Base-by-base conservation (phyloP, 2,329 filamentous ascomycete species). In the Apiospora kogelbergensis region DNA sequence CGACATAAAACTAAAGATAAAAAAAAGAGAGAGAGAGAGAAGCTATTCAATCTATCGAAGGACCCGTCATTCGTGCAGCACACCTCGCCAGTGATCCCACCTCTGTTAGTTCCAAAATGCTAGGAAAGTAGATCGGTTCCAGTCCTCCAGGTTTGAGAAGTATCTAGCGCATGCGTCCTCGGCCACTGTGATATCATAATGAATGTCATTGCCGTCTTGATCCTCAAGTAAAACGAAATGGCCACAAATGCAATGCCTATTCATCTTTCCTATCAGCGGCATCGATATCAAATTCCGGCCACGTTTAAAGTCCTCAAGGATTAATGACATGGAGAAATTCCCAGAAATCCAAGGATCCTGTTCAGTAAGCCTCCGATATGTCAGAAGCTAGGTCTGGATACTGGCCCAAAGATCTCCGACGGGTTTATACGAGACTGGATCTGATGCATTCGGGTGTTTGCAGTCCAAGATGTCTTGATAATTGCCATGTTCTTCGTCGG, bases 91-190 rank as follows among this genome's bases (percentile, higher is more conserved):
- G n/a, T n/a, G n/a, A n/a, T n/a, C n/a, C n/a, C n/a, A n/a, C n/a
- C n/a, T n/a, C n/a, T n/a, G n/a, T n/a, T n/a, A n/a, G n/a, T n/a
- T n/a, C n/a, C n/a, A n/a, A n/a, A n/a, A n/a, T n/a, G n/a, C n/a
- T 40, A 67, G 22, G 22, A 60, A 68, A 3, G 13, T 68, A 24
- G 33, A 26, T 15, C 66, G 66, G 5, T 45, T 42, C 66, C 66
- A 68, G 24, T 63, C 66, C 24, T 68, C 53, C 30, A 68, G 7
- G n/a, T 68, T 68, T 9, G 66, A 63, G 10, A 68, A 68, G 6
- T 68, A 63, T n/a, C 20, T 37, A 3, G 33, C 30, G 13, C 66
- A 68, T 1, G 37, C 66, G 4, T 68, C 37, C n/a, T 63, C n/a
- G 5, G 6, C 17, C n/a, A 17, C 24, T 9, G 6, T 9, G 2